Conservation (phyloP, 1,139 yeast species). For the Ashbya aceris region DNA sequence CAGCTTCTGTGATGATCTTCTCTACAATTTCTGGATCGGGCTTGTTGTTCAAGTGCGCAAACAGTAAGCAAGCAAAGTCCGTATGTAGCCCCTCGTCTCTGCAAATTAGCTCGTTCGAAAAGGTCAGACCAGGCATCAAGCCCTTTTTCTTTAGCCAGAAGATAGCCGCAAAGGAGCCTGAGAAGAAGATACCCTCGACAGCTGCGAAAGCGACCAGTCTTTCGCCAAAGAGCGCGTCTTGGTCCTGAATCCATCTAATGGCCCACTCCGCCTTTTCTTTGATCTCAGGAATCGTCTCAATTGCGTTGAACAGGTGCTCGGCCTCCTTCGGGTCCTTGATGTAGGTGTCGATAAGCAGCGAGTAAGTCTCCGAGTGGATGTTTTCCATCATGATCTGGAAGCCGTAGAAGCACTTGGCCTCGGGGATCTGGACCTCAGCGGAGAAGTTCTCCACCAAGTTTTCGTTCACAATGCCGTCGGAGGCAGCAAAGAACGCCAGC, state of each 20-base stretch:
- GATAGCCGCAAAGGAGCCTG: constrained; percentile 95
- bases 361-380: constrained; percentile 95
- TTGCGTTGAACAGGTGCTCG: constrained; percentile 81
- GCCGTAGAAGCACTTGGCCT: constrained; percentile 97
- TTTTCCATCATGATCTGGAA: constrained; percentile 99
- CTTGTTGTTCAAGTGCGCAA: constrained; percentile 84
- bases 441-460: constrained; percentile 94
- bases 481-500: constrained; percentile 95
- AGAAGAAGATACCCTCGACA: constrained; percentile 96
- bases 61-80: constrained; percentile 92
- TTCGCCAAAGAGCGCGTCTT: constrained; percentile 83
- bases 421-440: constrained; percentile 94
- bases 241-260: constrained; percentile 85
- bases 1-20: constrained; percentile 90
- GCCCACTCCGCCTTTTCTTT: constrained; percentile 98
- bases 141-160: constrained; percentile 98
- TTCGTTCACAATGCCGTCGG: constrained; percentile 96
- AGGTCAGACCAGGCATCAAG: constrained; percentile 95
- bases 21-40: constrained; percentile 73
- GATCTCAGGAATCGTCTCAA: constrained; percentile 88
- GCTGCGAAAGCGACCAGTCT: constrained; percentile 98
- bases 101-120: constrained; percentile 92
- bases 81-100: constrained; percentile 99
- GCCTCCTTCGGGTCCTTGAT: constrained; percentile 92
- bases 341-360: constrained; percentile 85